Evolutionary conservation across 139 green algal genomes (phyloP).

Genomic region (Penium margaritaceum): DNA sequence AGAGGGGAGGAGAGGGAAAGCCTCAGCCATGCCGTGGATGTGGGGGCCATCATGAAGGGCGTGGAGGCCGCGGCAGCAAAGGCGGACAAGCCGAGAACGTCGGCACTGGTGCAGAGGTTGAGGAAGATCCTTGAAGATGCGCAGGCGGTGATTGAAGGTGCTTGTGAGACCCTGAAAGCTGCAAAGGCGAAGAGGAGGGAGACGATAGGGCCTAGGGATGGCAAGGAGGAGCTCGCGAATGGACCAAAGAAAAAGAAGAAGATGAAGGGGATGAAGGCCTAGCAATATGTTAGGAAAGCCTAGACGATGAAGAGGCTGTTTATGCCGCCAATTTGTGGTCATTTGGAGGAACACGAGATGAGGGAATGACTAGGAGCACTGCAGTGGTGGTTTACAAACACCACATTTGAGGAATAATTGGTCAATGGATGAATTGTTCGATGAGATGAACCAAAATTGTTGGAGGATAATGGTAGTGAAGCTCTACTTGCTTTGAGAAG

Average conservation of each 20-base stretch:
- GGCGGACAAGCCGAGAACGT: neutral
- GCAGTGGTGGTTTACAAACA: no score
- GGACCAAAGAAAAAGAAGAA: constrained; percentile 14
- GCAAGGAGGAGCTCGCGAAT: constrained; percentile 2
- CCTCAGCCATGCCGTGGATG: constrained; percentile 1
- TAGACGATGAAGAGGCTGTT: no score
- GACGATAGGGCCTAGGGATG: neutral
- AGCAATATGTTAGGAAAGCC: constrained; percentile 19
- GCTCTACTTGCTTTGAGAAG: no score
- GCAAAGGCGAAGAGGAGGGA: neutral
- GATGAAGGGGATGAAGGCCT: constrained; percentile 19
- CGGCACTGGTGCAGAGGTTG: neutral
- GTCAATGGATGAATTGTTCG: no score
- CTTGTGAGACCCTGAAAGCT: neutral
- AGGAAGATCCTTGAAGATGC: neutral
- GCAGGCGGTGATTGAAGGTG: neutral
- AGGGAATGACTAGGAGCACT: no score
- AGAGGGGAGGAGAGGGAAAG: no score
- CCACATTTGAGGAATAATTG: no score
- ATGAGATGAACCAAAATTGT: no score
- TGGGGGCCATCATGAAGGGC: neutral
- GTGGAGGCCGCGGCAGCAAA: neutral
- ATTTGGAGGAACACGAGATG: no score
- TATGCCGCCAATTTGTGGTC: no score
- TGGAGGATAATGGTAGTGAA: no score